These are phyloP conservation scores for Arabidopsis hybrid DNA, from an alignment of 441 rosid species.

Conservation along the genomic window DNA sequence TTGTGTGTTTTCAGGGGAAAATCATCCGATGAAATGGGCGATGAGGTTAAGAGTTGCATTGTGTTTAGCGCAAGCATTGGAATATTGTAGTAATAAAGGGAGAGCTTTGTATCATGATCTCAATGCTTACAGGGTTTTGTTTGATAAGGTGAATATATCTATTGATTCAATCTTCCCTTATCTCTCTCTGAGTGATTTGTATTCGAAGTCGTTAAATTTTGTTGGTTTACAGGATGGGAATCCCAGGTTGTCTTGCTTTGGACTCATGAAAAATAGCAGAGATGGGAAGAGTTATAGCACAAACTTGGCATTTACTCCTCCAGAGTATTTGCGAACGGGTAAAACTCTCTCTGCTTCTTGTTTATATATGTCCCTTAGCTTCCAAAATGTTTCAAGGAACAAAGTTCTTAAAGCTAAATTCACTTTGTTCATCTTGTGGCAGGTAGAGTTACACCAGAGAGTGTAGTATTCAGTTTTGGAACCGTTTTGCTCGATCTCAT, in stretches of 20 bases:
- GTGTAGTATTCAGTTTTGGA: slow-evolving; percentile 81
- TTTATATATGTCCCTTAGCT: not conserved
- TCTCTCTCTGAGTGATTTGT: slow-evolving; percentile 10
- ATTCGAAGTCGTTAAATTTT: not conserved
- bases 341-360: slow-evolving; percentile 1
- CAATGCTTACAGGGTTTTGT: slow-evolving; percentile 75
- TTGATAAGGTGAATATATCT: slow-evolving; percentile 64
- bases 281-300: slow-evolving; percentile 98
- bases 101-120: slow-evolving; percentile 79
- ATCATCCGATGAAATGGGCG: slow-evolving; percentile 68
- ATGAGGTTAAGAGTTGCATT: slow-evolving; percentile 69
- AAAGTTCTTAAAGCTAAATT: not conserved
- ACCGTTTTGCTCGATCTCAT: slow-evolving; percentile 78
- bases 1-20: slow-evolving; percentile 53
- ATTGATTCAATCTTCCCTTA: not conserved
- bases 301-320: slow-evolving; percentile 97
- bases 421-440: slow-evolving; percentile 36
- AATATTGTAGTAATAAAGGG: slow-evolving; percentile 63
- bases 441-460: slow-evolving; percentile 80
- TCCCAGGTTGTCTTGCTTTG: slow-evolving; percentile 96
- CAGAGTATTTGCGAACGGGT: slow-evolving; percentile 96
- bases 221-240: slow-evolving; percentile 70
- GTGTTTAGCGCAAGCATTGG: slow-evolving; percentile 63
- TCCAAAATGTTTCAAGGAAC: not conserved
- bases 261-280: slow-evolving; percentile 96